Base-by-base conservation (phyloP, 2,329 filamentous ascomycete species). In the Botrytis elliptica region DNA sequence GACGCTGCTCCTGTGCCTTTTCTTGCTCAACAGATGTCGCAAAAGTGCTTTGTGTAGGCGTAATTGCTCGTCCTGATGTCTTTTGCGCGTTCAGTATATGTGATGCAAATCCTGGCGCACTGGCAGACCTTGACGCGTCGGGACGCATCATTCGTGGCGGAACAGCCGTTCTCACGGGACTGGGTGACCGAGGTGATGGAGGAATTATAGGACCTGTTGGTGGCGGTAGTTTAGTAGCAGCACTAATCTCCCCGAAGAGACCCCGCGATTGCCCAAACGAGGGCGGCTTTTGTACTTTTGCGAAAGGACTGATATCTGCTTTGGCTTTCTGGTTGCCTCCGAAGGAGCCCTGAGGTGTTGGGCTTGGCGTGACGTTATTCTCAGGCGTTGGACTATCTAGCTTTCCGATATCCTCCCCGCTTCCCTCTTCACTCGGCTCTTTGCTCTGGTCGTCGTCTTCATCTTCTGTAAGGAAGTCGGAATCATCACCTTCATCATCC, bases 131-230 rank as follows among this genome's bases (percentile, higher is more conserved):
- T 20, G 84, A 83, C 2, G 84, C 81, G 44, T 90, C 88, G 36
- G 84, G 82, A 71, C 85, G 82, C 9, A 85, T 77, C 42, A 85
- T 77, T 77, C 86, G 84, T 74, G 84, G 81, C 46, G 89, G 88
- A 44, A 89, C 82, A 59, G 88, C 86, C 70, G 86, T 84, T 49
- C 91, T 88, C 40, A 93, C 83, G 1, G 92, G 92, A 76, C 92
- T 94, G 1, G 92, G 92, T 16, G 92, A 93, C 52, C 91, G 88
- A 65, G 92, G 91, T 76, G 88, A 91, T n/a, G 85, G 88, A 62
- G 92, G 91, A 77, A 88, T 91, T n/a, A 85, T 84, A 72, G 81
- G 81, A 33, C 83, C 84, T 49, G 82, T 85, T 38, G 88, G 84
- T 49, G 83, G 81, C 64, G 87, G 88, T 16, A 88, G 84, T 72